A percentile compares a stretch with the other conserved stretches of the same genome.
These are phyloP conservation scores for Oryza coarctata DNA, from an alignment of 176 grass and related monocot genomes.

Conservation along the genomic window DNA sequence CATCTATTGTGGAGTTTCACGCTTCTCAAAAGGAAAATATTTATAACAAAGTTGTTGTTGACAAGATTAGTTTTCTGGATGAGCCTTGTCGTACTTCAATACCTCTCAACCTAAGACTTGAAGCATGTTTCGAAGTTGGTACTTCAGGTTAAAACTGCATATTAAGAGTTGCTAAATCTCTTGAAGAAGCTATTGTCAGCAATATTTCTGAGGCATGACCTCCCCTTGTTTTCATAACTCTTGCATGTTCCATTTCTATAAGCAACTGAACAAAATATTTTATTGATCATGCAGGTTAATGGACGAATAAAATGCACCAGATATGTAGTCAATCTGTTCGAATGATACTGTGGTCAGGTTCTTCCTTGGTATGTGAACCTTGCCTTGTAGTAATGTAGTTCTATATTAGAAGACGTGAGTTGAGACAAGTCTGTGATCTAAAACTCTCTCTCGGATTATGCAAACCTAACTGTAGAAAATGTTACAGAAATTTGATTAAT, in stretches of 20 bases:
- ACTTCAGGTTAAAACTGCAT: conserved; percentile 48
- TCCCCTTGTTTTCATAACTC: not conserved
- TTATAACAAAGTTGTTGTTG: conserved; percentile 65
- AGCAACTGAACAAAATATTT: conserved; percentile 34
- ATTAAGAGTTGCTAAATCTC: conserved; percentile 59
- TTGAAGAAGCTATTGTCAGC: conserved; percentile 66
- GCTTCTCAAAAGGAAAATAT: conserved; percentile 55
- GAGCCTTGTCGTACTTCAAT: conserved; percentile 50
- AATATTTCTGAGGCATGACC: conserved; percentile 55
- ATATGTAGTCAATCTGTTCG: conserved; percentile 57
- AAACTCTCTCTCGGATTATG: conserved; percentile 23
- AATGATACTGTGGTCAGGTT: conserved; percentile 65
- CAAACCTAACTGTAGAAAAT: conserved; percentile 28
- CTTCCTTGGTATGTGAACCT: conserved; percentile 74
- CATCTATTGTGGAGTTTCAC: conserved; percentile 48
- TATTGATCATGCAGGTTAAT: conserved; percentile 47
- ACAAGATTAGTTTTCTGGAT: conserved; percentile 66
- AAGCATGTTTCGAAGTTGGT: conserved; percentile 76
- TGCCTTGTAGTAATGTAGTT: conserved; percentile 32
- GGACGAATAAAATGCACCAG: conserved; percentile 38
- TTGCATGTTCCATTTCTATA: conserved; percentile 14
- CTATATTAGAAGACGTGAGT: conserved; percentile 21
- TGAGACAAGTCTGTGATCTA: conserved; percentile 10
- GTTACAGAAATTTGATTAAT: conserved; percentile 24
- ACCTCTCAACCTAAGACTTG: conserved; percentile 65